Evolutionary conservation across 2,329 filamentous ascomycete genomes (phyloP).

Genomic region (Rasamsonia emersonii): DNA sequence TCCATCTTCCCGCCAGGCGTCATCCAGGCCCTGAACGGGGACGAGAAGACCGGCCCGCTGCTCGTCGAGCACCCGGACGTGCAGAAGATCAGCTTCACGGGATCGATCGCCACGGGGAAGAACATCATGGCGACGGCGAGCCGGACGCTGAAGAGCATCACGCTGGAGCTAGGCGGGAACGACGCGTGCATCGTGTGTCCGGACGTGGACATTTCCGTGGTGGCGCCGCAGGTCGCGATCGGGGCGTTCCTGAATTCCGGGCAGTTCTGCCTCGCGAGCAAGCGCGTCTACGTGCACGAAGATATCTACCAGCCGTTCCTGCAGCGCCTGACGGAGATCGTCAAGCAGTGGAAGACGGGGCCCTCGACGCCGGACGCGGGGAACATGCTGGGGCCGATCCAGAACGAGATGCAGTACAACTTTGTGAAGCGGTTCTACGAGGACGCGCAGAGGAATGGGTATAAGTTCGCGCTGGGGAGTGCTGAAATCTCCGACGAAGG

Average conservation of each 20-base stretch:
- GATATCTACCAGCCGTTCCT: constrained; percentile 44
- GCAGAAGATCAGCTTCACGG: constrained; percentile 52
- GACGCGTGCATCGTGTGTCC: constrained; percentile 47
- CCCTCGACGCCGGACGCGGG: constrained; percentile 25
- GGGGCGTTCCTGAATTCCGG: constrained; percentile 47
- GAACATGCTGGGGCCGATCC: constrained; percentile 50
- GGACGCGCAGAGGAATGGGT: constrained; percentile 45
- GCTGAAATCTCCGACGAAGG: constrained; percentile 26
- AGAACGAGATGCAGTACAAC: constrained; percentile 55
- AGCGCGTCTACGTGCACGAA: constrained; percentile 51
- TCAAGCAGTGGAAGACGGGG: constrained; percentile 14
- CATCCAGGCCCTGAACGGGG: constrained; percentile 47
- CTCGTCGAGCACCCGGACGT: constrained; percentile 48
- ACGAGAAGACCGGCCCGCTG: constrained; percentile 45
- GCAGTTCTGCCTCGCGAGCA: constrained; percentile 47
- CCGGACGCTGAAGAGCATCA: constrained; percentile 46
- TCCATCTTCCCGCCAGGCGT: constrained; percentile 48
- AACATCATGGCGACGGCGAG: constrained; percentile 43
- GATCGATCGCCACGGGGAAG: constrained; percentile 44
- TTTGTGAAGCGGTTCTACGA: constrained; percentile 46
- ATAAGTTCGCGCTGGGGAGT: constrained; percentile 43
- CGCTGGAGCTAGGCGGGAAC: constrained; percentile 49
- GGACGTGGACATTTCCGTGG: constrained; percentile 40
- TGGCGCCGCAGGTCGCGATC: constrained; percentile 29
- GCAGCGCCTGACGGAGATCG: constrained; percentile 36